Evolutionary conservation across 352 stramenopile genomes (phyloP).

Genomic region (Elongisporangium undulatum): DNA sequence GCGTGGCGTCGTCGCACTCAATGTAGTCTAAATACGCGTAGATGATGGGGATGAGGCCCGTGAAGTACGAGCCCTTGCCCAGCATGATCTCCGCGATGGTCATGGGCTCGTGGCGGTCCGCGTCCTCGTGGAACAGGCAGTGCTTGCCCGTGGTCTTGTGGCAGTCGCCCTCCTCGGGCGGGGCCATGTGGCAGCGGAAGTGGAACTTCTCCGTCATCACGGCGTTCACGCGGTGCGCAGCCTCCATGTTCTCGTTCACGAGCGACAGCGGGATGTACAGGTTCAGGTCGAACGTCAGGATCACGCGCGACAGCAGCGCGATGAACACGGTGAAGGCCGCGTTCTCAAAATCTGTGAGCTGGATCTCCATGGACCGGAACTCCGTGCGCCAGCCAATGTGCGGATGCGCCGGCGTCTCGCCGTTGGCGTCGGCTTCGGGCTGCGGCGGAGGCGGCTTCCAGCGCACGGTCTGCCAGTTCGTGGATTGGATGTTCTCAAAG

Average conservation of each 20-base stretch:
- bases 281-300: conserved; percentile 99
- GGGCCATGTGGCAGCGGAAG: conserved; percentile 95
- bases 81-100: conserved; percentile 97
- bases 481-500: conserved; percentile 99
- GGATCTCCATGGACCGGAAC: conserved; percentile 99
- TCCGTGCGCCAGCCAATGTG: conserved; percentile 87
- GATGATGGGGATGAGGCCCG: conserved; percentile 95
- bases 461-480: conserved; percentile 99
- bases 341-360: conserved; percentile 99
- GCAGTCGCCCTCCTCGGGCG: conserved; percentile 73
- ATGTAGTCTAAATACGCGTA: conserved; percentile 98
- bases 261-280: conserved; percentile 99
- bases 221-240: conserved; percentile 95
- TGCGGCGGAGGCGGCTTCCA: conserved; percentile 98
- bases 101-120: conserved; percentile 91
- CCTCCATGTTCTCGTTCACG: conserved; percentile 99
- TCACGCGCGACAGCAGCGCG: conserved; percentile 96
- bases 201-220: conserved; percentile 96
- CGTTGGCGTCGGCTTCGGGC: conserved; percentile 14
- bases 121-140: conserved; percentile 59
- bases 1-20: conserved; percentile 92
- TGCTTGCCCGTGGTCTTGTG: conserved; percentile 9
- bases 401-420: conserved; percentile 17
- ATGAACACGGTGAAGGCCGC: conserved; percentile 99
- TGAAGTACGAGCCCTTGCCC: conserved; percentile 95